Conservation (phyloP, 2,329 filamentous ascomycete genomes). For the Alternaria brassicae region DNA sequence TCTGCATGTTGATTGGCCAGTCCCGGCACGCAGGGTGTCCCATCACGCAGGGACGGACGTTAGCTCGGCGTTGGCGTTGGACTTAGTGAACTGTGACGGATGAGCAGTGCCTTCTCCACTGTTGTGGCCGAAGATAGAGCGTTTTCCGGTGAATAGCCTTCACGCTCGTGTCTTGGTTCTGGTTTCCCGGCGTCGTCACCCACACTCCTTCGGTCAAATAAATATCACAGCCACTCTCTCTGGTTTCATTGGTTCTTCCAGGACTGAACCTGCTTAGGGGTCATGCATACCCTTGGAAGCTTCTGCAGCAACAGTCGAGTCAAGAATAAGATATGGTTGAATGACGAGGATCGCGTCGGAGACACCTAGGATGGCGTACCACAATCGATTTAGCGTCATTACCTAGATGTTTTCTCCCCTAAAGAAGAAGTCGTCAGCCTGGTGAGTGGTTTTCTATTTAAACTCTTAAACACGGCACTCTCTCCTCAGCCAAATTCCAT, state of each 20-base stretch:
- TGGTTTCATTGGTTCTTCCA: constrained; percentile 7
- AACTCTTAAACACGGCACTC: not conserved
- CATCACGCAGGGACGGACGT: too few relatives aligned
- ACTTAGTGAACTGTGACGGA: not conserved
- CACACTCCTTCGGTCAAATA: constrained; percentile 8
- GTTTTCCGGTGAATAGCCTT: constrained; percentile 10
- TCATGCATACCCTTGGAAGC: constrained; percentile 1
- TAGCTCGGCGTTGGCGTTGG: constrained; percentile 1
- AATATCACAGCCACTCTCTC: constrained; percentile 5
- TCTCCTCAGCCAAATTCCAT: constrained; percentile 2
- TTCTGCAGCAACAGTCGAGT: not conserved
- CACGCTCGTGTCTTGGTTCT: constrained; percentile 5
- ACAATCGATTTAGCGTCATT: constrained; percentile 6
- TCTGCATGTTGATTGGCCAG: too few relatives aligned
- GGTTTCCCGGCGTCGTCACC: constrained; percentile 2
- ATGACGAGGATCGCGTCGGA: not conserved
- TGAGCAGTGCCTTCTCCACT: constrained; percentile 4
- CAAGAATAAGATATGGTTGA: not conserved
- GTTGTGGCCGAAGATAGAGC: constrained; percentile 4
- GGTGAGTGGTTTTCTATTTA: constrained; percentile 3
- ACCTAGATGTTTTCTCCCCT: constrained; percentile 1
- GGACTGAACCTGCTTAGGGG: not conserved
- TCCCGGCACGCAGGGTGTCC: too few relatives aligned
- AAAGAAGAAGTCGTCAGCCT: not conserved
- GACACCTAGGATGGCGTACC: not conserved